A percentile compares a stretch with the other conserved stretches of the same genome.
Evolutionary conservation across 495 filamentous ascomycete species (phyloP).

Genomic region (Penicillium manginii): DNA sequence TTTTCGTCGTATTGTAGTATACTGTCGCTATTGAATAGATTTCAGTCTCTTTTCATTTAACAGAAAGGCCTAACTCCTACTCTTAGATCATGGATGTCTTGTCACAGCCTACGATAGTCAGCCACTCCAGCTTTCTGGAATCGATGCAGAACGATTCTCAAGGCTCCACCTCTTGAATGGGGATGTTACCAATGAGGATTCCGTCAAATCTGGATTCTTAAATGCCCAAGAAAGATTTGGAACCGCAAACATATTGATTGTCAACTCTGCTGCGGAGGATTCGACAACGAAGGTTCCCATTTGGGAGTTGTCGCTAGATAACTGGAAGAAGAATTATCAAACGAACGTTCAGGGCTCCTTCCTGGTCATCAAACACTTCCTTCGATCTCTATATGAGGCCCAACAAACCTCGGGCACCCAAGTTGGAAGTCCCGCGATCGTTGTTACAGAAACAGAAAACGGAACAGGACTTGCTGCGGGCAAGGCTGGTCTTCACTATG

Average conservation of each 20-base stretch:
- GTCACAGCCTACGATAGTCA: conserved; percentile 55
- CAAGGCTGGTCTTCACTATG: conserved; percentile 59
- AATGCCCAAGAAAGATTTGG: conserved; percentile 51
- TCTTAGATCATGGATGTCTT: conserved; percentile 55
- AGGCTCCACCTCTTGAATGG: conserved; percentile 45
- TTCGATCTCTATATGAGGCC: conserved; percentile 38
- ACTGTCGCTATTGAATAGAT: background rate
- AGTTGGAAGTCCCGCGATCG: conserved; percentile 55
- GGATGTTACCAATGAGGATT: conserved; percentile 52
- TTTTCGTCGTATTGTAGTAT: background rate
- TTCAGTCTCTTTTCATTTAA: background rate
- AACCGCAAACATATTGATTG: conserved; percentile 55
- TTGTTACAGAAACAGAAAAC: conserved; percentile 56
- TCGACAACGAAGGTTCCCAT: conserved; percentile 48
- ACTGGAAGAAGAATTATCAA: conserved; percentile 56
- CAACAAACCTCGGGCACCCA: conserved; percentile 40
- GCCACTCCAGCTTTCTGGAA: conserved; percentile 25
- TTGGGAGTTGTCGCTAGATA: conserved; percentile 55
- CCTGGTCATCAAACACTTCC: conserved; percentile 61
- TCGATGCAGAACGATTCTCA: conserved; percentile 30
- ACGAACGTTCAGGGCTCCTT: conserved; percentile 57
- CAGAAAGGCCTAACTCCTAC: conserved; percentile 10
- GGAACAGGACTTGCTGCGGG: conserved; percentile 54
- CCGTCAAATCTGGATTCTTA: conserved; percentile 45
- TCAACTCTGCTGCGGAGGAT: conserved; percentile 56